phyloP scores from a whole-genome alignment of 164 flowering plant genomes.

The Tinospora cordifolia region DNA sequence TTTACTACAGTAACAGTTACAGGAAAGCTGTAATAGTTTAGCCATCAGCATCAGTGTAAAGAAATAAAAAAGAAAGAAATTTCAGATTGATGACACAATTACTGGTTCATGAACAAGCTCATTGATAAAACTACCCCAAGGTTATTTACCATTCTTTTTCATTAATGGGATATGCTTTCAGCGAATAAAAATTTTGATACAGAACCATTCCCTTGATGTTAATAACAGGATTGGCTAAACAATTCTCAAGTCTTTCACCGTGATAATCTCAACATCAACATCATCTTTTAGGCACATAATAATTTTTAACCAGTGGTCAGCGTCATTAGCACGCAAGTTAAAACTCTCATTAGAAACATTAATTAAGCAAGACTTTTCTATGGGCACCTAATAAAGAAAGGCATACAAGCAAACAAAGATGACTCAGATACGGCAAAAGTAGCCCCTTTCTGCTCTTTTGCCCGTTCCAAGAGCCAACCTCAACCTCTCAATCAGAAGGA shows the following conservation, averaged over 20 bases:
- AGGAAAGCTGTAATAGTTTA: too few relatives aligned
- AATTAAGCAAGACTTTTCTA: background rate
- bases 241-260: background rate
- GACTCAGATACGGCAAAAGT: background rate
- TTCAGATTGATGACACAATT: too few relatives aligned
- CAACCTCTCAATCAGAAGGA: conserved; percentile 1
- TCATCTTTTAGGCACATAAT: too few relatives aligned
- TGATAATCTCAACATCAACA: background rate
- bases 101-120: too few relatives aligned
- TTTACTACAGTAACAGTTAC: too few relatives aligned
- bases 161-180: too few relatives aligned
- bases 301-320: too few relatives aligned
- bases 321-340: background rate
- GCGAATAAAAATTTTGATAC: background rate
- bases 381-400: background rate
- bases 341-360: background rate
- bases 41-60: too few relatives aligned
- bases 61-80: too few relatives aligned
- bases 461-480: conserved; percentile 11
- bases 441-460: background rate
- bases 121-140: too few relatives aligned
- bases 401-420: background rate
- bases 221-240: background rate
- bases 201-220: background rate
- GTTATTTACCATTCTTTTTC: too few relatives aligned